Evolutionary conservation across 1,139 yeast genomes (phyloP), one percentile per base, ranked within the genome.

Genomic region (Taphrina betulina): DNA sequence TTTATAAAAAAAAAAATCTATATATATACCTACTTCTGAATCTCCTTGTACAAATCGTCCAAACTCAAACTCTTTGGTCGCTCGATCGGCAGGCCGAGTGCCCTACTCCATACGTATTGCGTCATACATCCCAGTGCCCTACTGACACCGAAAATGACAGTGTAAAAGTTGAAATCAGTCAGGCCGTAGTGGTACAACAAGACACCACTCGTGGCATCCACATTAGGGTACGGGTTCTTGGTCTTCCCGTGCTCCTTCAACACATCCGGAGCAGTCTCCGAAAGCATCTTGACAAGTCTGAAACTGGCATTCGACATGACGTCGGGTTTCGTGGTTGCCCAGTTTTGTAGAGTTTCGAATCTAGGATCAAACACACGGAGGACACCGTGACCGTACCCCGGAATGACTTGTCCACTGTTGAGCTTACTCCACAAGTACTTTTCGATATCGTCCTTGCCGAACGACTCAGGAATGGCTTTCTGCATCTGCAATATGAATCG

Each of bases 301-400:
- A 92, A 92, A 75, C 81, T 77, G 69, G 86, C 95, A 75, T 87
- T 86, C 75, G 90, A 90, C 72, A 96, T 96, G 90, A 92, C 83
- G 41, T 48, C 59, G 17, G 56, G 53, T 79, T 40, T 40, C 16
- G 54, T 35, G 10, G 43, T 17, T 65, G 97, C 98, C 70, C 90
- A 90, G 78, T 89, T 95, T 78, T 96, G 86, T 78, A 89, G 96
- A 68, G 97, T 96, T 61, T 87, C 87, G 82, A 88, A 90, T 77
- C 97, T 84, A 71, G 97, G 97, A 75, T 90, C 97, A 55, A 96
- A 86, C 83, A 86, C 87, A 80, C 97, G 86, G 72, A 89, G 80
- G 63, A 89, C 96, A 63, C 96, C 96, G 73, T 89, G 96, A 67
- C 96, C 96, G 75, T 90, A 90, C 72, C 97, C 97, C 70, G 97